Conservation (phyloP, 441 rosid genomes). For the Monsonia emarginata region DNA sequence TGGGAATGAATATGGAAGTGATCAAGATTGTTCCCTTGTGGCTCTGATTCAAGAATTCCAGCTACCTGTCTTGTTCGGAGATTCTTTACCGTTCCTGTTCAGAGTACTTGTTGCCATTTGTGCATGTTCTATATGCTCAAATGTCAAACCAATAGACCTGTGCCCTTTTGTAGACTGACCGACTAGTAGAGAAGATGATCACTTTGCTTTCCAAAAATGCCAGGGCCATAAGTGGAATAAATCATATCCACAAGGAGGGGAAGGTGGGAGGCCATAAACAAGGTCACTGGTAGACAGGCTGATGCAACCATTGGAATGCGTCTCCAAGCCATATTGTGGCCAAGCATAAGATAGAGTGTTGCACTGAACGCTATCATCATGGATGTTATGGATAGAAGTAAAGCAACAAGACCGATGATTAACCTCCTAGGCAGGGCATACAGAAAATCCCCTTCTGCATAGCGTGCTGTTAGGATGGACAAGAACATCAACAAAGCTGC, state of each 20-base stretch:
- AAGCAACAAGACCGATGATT: constrained; percentile 26
- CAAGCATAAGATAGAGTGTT: constrained; percentile 20
- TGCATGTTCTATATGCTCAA: no score
- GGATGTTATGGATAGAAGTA: constrained; percentile 26
- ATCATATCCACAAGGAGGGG: constrained; percentile 5
- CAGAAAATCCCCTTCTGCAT: constrained; percentile 31
- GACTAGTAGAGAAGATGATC: no score
- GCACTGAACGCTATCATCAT: constrained; percentile 31
- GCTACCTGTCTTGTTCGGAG: background rate
- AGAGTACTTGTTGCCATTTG: no score
- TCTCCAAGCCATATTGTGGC: constrained; percentile 3
- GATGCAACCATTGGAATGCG: constrained; percentile 2
- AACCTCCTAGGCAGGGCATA: constrained; percentile 25
- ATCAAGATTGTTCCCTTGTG: background rate
- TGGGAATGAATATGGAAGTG: background rate
- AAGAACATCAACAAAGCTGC: constrained; percentile 30
- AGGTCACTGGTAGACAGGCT: constrained; percentile 9
- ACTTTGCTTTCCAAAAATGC: constrained; percentile 6
- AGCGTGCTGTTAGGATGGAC: constrained; percentile 31
- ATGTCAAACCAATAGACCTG: no score
- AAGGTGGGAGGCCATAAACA: constrained; percentile 10
- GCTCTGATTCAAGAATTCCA: background rate
- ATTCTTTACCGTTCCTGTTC: background rate
- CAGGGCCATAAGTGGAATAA: constrained; percentile 4
- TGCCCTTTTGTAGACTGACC: no score